Base-by-base conservation (phyloP, 108 stramenopile species). In the Cyclostephanos tholiformis region DNA sequence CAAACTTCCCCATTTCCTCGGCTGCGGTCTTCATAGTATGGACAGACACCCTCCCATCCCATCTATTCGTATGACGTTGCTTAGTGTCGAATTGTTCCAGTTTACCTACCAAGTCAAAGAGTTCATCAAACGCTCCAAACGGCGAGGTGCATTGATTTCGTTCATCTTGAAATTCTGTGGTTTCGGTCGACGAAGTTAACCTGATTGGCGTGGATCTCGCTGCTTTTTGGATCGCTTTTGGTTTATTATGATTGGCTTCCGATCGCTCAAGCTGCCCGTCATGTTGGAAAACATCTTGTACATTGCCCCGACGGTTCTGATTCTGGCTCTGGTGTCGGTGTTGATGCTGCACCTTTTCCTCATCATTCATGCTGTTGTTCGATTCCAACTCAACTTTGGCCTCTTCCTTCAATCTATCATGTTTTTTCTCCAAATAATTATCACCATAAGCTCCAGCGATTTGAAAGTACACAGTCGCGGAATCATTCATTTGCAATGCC, bases 381-480 rank as follows among this genome's bases (percentile, higher is more conserved):
- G 23, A 17, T 43, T 52, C 63, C 19, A 59, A 29, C 55, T n/a
- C 38, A 48, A n/a, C n/a, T n/a, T n/a, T n/a, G n/a, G n/a, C n/a
- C n/a, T n/a, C n/a, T n/a, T 80, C 62, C 63, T 69, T 67, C 41
- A 80, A 36, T 22, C 49, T 38, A 26, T 80, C 79, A 32, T 80
- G 74, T 50, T 80, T 80, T 20, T 39, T 30, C 63, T 80, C 74
- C 79, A 72, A 80, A 57, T 80, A 72, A 69, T 74, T 39, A 27
- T 64, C 43, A 14, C 38, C 65, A 44, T 44, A 32, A 36, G 46
- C n/a, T 36, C 27, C 14, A 27, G 26, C 29, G 29, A 62, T 12
- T 35, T 63, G 57, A 65, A 65, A 64, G 51, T 70, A 80, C 13
- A 80, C 73, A 48, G 80, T 80, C 14, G 80, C 80, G 27, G 80